Conservation (phyloP, 1,139 yeast species). For the Pneumocystis wakefieldiae region DNA sequence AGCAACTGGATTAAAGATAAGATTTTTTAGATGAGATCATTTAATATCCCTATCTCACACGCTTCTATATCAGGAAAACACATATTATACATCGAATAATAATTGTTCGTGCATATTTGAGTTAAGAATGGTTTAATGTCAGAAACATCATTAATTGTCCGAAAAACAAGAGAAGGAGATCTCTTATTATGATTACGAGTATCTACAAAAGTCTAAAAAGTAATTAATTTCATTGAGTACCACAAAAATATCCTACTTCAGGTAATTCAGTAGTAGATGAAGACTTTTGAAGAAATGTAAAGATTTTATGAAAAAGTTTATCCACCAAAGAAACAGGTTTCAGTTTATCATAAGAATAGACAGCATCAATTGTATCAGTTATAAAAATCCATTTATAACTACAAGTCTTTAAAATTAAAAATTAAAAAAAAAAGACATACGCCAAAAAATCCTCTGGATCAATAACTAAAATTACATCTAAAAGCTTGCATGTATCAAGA, state of each 20-base stretch:
- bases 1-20: not conserved
- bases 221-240: not conserved
- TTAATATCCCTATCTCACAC: slow-evolving; percentile 40
- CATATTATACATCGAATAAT: slow-evolving; percentile 55
- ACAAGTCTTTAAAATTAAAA: not conserved
- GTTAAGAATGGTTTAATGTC: slow-evolving; percentile 56
- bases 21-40: slow-evolving; percentile 33
- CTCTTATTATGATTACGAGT: slow-evolving; percentile 1
- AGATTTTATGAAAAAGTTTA: slow-evolving; percentile 18
- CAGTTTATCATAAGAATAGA: slow-evolving; percentile 29
- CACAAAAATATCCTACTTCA: not conserved
- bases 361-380: slow-evolving; percentile 52
- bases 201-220: slow-evolving; percentile 3
- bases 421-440: slow-evolving; percentile 16
- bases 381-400: slow-evolving; percentile 70
- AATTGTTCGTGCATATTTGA: slow-evolving; percentile 52
- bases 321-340: slow-evolving; percentile 29
- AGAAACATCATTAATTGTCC: slow-evolving; percentile 31
- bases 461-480: slow-evolving; percentile 56
- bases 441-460: slow-evolving; percentile 67
- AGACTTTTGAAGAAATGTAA: slow-evolving; percentile 13
- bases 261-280: not conserved
- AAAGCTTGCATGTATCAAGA: slow-evolving; percentile 49
- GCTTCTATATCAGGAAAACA: slow-evolving; percentile 33
- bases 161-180: slow-evolving; percentile 15